A percentile compares a stretch with the other conserved stretches of the same genome.
phyloP scores from a whole-genome alignment of 495 filamentous ascomycete species.

The Cercophora scortea region DNA sequence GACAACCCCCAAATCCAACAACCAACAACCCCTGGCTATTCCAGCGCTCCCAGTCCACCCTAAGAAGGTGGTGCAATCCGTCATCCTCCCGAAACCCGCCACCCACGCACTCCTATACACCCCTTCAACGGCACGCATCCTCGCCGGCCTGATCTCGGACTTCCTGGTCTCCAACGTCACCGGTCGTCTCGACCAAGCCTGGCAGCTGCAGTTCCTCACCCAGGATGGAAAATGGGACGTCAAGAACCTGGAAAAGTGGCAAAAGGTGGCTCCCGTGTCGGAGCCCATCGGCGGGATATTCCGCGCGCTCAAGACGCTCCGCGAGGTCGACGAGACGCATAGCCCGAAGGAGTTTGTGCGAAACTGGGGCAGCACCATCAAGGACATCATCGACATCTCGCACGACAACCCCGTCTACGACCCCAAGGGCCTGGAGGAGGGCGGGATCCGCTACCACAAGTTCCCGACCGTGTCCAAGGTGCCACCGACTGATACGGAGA shows the following conservation, averaged over 20 bases:
- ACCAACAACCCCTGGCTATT: constrained; percentile 23
- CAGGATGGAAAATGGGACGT: constrained; percentile 95
- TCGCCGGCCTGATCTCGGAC: constrained; percentile 73
- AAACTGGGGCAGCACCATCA: constrained; percentile 55
- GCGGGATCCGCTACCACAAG: constrained; percentile 74
- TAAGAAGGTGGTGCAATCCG: constrained; percentile 54
- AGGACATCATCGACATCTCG: constrained; percentile 79
- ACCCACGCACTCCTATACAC: constrained; percentile 81
- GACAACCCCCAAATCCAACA: constrained; percentile 26
- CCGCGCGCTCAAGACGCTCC: constrained; percentile 79
- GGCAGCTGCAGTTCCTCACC: constrained; percentile 82
- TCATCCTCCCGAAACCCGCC: constrained; percentile 68
- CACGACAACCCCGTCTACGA: constrained; percentile 82
- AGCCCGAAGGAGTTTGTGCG: constrained; percentile 65
- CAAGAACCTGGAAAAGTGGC: constrained; percentile 92
- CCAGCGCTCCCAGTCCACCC: constrained; percentile 35
- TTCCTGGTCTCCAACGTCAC: constrained; percentile 72
- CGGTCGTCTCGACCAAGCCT: constrained; percentile 68
- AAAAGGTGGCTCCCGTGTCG: constrained; percentile 68
- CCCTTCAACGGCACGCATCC: constrained; percentile 62
- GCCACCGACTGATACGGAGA: constrained; percentile 70
- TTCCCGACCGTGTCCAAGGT: constrained; percentile 90
- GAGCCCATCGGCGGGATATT: constrained; percentile 68
- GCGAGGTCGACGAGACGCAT: constrained; percentile 79
- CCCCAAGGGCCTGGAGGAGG: constrained; percentile 61